Conservation (phyloP, 2,329 filamentous ascomycete genomes). For the Epichloe amarillans region DNA sequence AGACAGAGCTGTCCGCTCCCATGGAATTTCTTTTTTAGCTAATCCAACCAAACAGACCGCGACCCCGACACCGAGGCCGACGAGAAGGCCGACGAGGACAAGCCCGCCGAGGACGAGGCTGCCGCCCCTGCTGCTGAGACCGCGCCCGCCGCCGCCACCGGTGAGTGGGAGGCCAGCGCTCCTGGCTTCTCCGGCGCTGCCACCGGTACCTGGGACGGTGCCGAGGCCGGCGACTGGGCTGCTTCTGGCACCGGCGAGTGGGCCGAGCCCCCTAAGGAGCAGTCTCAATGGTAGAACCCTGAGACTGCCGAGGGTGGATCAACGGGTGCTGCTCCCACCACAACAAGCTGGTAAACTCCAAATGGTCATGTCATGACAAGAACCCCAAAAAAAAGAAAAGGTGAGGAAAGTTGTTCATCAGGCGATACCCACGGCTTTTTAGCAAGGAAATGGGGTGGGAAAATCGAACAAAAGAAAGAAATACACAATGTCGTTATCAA, state of each 20-base stretch:
- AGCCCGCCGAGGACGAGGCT: conserved; percentile 72
- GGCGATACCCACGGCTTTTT: conserved; percentile 1
- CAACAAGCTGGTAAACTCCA: conserved; percentile 7
- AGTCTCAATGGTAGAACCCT: conserved; percentile 34
- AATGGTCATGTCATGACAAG: background rate
- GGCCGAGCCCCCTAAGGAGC: conserved; percentile 46
- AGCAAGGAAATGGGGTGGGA: background rate
- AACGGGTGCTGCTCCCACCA: conserved; percentile 1
- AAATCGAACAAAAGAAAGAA: background rate
- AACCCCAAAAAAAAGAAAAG: background rate
- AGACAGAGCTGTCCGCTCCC: background rate
- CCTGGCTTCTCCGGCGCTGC: conserved; percentile 53
- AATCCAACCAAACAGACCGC: conserved; percentile 47
- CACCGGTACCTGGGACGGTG: conserved; percentile 41
- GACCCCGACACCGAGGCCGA: conserved; percentile 99
- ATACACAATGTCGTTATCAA: conserved; percentile 3
- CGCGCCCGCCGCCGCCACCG: conserved; percentile 53
- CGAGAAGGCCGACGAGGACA: conserved; percentile 94
- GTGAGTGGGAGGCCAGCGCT: conserved; percentile 78
- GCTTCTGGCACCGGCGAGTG: conserved; percentile 54
- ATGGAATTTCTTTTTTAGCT: conserved; percentile 7
- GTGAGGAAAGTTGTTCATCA: background rate
- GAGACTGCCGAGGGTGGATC: conserved; percentile 8
- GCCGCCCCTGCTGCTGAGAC: conserved; percentile 65
- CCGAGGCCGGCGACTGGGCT: conserved; percentile 49